Evolutionary conservation across 2,329 filamentous ascomycete genomes (phyloP).

Genomic region (Ceratocystis albifundus): DNA sequence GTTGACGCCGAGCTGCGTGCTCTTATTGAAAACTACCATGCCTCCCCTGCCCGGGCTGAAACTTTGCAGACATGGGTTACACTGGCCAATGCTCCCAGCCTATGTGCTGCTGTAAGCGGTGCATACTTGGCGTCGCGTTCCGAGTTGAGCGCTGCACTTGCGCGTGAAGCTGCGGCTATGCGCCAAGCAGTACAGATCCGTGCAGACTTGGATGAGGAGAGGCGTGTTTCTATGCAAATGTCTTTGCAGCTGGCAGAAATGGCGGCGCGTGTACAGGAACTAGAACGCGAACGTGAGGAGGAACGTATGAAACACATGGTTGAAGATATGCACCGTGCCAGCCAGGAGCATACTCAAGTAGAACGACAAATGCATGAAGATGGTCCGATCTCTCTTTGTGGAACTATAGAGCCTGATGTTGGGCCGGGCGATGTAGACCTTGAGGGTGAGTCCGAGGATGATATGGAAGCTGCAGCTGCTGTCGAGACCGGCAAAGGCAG

Average conservation of each 20-base stretch:
- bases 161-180: background rate
- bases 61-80: conserved; percentile 19
- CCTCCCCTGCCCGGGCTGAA: conserved; percentile 1
- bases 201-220: background rate
- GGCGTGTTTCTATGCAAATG: background rate
- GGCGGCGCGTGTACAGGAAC: background rate
- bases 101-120: conserved; percentile 13
- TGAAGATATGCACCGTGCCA: conserved; percentile 15
- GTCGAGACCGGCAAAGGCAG: background rate
- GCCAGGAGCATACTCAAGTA: background rate
- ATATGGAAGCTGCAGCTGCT: background rate
- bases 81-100: conserved; percentile 17
- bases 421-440: background rate
- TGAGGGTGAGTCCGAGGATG: conserved; percentile 5
- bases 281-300: conserved; percentile 14
- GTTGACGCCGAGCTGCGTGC: conserved; percentile 15
- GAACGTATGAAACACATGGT: conserved; percentile 8
- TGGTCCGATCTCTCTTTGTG: background rate
- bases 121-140: conserved; percentile 1
- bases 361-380: conserved; percentile 13
- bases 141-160: background rate
- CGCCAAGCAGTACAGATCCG: background rate
- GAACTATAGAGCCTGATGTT: background rate
- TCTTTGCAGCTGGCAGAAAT: background rate
- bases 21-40: conserved; percentile 15